These are phyloP conservation scores for Bipolaris victoriae DNA, from an alignment of 2,329 filamentous ascomycete species.

Conservation along the genomic window DNA sequence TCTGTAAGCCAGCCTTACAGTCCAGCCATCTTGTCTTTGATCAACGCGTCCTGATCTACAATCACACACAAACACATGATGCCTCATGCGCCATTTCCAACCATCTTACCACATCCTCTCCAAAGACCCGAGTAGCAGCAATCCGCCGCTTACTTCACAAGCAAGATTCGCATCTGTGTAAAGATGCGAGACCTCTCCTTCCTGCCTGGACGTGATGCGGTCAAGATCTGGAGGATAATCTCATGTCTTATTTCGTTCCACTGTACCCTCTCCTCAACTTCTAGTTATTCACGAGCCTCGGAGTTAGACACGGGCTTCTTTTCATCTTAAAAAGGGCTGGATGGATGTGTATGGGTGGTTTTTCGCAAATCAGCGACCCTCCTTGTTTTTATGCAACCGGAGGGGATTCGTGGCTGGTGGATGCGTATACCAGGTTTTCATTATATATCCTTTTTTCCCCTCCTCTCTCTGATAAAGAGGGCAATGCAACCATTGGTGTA, in stretches of 20 bases:
- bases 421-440: too few relatives aligned
- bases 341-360: conserved; percentile 2
- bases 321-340: conserved; percentile 2
- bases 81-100: conserved; percentile 1
- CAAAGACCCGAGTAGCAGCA: not conserved
- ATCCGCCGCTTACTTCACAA: not conserved
- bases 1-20: conserved; percentile 28
- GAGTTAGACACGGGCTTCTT: conserved; percentile 5
- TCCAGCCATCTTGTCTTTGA: not conserved
- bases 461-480: too few relatives aligned
- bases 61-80: not conserved
- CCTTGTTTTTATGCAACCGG: too few relatives aligned
- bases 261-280: not conserved
- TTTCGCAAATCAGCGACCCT: not conserved
- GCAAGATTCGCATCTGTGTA: not conserved
- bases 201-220: not conserved
- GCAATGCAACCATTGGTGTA: too few relatives aligned
- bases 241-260: not conserved
- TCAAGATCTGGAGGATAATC: not conserved
- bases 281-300: conserved; percentile 12
- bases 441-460: too few relatives aligned
- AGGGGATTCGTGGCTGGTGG: too few relatives aligned
- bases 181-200: not conserved
- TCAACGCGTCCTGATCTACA: not conserved
- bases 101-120: not conserved